phyloP scores from a whole-genome alignment of 2,329 filamentous ascomycete genomes.

The Chrysoporthe austroafricana region DNA sequence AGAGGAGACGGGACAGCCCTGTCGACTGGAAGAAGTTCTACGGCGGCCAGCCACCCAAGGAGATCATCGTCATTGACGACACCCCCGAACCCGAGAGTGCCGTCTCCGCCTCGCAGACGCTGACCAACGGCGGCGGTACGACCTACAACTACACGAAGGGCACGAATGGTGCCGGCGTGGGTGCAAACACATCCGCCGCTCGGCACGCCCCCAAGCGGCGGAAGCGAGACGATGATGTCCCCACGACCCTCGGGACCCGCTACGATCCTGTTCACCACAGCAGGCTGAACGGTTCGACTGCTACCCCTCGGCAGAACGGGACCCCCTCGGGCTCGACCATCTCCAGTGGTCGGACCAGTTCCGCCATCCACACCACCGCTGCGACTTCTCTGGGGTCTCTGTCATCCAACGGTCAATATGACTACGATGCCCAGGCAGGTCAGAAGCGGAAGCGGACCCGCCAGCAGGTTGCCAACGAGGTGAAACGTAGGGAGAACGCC shows the following conservation, averaged over 20 bases:
- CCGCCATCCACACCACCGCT: conserved; percentile 81
- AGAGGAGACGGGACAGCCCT: conserved; percentile 63
- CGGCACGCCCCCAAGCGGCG: conserved; percentile 73
- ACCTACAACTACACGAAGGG: conserved; percentile 39
- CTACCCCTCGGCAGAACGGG: conserved; percentile 67
- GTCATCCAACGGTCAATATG: conserved; percentile 65
- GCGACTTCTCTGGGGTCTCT: conserved; percentile 81
- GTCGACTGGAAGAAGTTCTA: conserved; percentile 79
- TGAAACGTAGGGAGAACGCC: conserved; percentile 77
- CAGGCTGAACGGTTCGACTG: conserved; percentile 69
- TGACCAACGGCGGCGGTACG: conserved; percentile 38
- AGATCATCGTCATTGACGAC: conserved; percentile 84
- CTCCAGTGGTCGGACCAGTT: conserved; percentile 80
- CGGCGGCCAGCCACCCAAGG: conserved; percentile 80
- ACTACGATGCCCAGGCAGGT: conserved; percentile 69
- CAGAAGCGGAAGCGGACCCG: conserved; percentile 88
- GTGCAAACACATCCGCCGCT: conserved; percentile 32
- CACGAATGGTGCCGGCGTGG: conserved; percentile 25
- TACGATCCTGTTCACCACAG: conserved; percentile 76
- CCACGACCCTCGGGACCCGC: conserved; percentile 37
- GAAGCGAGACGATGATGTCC: conserved; percentile 64
- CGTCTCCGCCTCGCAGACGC: conserved; percentile 42
- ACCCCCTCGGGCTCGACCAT: conserved; percentile 71
- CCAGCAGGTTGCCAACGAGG: conserved; percentile 80
- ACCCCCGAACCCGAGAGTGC: conserved; percentile 61